Percentiles rank a stretch among this genome's conserved stretches.
phyloP scores from a whole-genome alignment of 371 early-diverging fungal genomes.

The Catenaria anguillulae region DNA sequence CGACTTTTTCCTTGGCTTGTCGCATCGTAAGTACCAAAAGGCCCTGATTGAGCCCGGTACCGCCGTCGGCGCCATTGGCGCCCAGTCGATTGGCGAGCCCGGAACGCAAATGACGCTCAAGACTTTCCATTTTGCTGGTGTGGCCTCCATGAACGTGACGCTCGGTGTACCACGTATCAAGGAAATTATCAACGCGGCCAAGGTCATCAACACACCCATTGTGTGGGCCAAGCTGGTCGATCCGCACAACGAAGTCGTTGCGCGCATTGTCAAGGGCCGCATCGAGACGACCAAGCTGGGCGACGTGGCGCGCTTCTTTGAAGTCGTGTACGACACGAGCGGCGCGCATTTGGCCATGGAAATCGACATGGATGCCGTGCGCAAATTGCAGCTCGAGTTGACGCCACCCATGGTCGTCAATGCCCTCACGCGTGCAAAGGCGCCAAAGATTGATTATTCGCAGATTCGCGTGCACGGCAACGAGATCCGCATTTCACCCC shows the following conservation, averaged over 20 bases:
- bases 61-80: slow-evolving; percentile 99
- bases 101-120: slow-evolving; percentile 99
- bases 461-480: not conserved
- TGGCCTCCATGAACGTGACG: slow-evolving; percentile 92
- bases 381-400: slow-evolving; percentile 10
- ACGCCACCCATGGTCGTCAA: not conserved
- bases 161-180: slow-evolving; percentile 99
- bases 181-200: slow-evolving; percentile 97
- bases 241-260: slow-evolving; percentile 59
- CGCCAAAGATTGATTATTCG: not conserved
- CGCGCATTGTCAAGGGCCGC: slow-evolving; percentile 38
- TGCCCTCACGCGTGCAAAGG: not conserved
- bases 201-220: slow-evolving; percentile 93
- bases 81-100: slow-evolving; percentile 99
- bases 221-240: slow-evolving; percentile 62
- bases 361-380: slow-evolving; percentile 7
- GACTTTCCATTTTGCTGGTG: slow-evolving; percentile 99
- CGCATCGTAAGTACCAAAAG: slow-evolving; percentile 73
- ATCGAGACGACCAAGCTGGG: slow-evolving; percentile 41
- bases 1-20: slow-evolving; percentile 67
- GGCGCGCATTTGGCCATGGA: slow-evolving; percentile 39
- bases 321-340: slow-evolving; percentile 62
- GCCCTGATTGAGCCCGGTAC: slow-evolving; percentile 92
- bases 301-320: slow-evolving; percentile 74
- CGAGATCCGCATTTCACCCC: too few species aligned